Evolutionary conservation across 176 grass and related monocot species (phyloP).

Genomic region (Zoysia japonica): DNA sequence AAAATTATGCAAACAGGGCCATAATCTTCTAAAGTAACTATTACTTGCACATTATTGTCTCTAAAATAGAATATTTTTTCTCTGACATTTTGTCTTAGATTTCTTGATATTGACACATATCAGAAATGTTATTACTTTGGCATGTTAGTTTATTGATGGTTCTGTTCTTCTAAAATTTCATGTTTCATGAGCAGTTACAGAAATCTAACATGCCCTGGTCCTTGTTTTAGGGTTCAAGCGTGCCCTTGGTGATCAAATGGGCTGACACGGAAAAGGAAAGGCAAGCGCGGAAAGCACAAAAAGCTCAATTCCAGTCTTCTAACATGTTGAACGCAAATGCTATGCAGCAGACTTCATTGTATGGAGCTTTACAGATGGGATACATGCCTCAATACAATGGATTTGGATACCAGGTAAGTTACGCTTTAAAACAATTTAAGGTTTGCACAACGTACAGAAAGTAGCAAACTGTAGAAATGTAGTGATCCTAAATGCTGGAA

Average conservation of each 20-base stretch:
- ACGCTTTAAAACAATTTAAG: constrained; percentile 19
- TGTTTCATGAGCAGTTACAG: not conserved
- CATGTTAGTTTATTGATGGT: not conserved
- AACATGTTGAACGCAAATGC: constrained; percentile 64
- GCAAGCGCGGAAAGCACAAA: constrained; percentile 89
- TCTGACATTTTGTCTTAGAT: not conserved
- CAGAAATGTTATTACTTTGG: not conserved
- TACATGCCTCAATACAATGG: constrained; percentile 93
- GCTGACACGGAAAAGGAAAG: constrained; percentile 99
- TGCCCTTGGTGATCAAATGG: constrained; percentile 99
- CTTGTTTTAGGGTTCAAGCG: constrained; percentile 79
- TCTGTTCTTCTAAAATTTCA: not conserved
- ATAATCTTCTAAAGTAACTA: not conserved
- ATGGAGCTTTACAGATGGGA: constrained; percentile 86
- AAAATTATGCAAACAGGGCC: constrained; percentile 8
- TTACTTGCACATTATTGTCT: not conserved
- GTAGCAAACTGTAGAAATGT: not conserved
- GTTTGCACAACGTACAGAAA: not conserved
- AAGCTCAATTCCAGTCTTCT: constrained; percentile 70
- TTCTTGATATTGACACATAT: not conserved
- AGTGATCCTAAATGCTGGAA: constrained; percentile 16
- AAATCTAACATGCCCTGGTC: constrained; percentile 22
- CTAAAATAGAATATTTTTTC: not conserved
- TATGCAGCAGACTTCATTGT: constrained; percentile 84
- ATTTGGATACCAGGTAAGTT: constrained; percentile 85